These are phyloP conservation scores for Jamesozyma lodderae DNA, from an alignment of 805 yeast genomes.

Conservation along the genomic window DNA sequence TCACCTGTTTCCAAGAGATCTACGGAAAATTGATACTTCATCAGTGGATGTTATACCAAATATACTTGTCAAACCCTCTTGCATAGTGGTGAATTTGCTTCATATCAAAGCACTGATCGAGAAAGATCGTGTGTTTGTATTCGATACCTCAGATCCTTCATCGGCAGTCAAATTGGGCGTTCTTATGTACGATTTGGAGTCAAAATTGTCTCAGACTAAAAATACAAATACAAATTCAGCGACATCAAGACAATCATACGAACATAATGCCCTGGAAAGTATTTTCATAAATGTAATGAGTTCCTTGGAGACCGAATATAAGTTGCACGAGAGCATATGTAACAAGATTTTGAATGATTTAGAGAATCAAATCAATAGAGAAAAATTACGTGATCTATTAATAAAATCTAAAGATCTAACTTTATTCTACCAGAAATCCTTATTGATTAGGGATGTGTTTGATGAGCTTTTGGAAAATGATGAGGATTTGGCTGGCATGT, in stretches of 20 bases:
- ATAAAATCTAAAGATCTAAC: constrained; percentile 64
- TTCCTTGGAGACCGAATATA: constrained; percentile 66
- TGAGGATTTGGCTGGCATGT: constrained; percentile 76
- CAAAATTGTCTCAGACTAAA: constrained; percentile 39
- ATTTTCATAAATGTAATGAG: constrained; percentile 75
- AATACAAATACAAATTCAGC: constrained; percentile 20
- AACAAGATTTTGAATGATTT: constrained; percentile 57
- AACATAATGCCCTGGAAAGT: constrained; percentile 75
- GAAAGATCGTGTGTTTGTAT: constrained; percentile 67
- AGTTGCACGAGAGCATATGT: constrained; percentile 47
- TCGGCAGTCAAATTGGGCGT: constrained; percentile 64
- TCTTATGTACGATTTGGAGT: constrained; percentile 76
- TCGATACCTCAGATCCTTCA: constrained; percentile 51
- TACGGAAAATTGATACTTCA: constrained; percentile 69
- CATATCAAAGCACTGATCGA: constrained; percentile 88
- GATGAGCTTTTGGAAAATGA: constrained; percentile 82
- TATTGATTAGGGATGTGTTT: constrained; percentile 67
- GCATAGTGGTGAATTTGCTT: constrained; percentile 72
- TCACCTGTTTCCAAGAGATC: constrained; percentile 74
- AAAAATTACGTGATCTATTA: constrained; percentile 60
- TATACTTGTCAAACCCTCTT: constrained; percentile 65
- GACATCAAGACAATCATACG: constrained; percentile 46
- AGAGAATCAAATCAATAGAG: constrained; percentile 74
- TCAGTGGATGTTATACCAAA: constrained; percentile 82
- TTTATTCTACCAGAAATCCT: constrained; percentile 64